Evolutionary conservation across 139 green algal species (phyloP).

Genomic region (Picochlorum sp.): DNA sequence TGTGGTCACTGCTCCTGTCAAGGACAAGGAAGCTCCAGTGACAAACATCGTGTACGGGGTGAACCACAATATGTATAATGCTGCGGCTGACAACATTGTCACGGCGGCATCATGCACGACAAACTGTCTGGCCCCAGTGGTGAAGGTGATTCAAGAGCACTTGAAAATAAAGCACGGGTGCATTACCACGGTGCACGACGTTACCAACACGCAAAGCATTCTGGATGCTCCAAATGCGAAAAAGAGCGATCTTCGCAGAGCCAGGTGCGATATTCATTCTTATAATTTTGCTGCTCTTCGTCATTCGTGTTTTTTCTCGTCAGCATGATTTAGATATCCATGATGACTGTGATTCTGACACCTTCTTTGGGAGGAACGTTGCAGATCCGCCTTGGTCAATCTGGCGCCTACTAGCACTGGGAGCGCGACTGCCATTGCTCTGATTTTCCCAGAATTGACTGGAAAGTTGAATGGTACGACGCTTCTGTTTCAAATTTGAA

Average conservation of each 20-base stretch:
- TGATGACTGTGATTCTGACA: too few relatives aligned
- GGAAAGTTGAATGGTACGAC: conserved; percentile 88
- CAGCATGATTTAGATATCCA: too few relatives aligned
- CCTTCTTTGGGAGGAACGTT: too few relatives aligned
- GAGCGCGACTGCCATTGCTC: conserved; percentile 69
- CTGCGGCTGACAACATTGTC: conserved; percentile 56
- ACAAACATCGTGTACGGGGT: conserved; percentile 73
- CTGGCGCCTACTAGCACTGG: conserved; percentile 76
- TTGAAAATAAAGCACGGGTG: conserved; percentile 68
- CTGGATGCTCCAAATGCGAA: conserved; percentile 77
- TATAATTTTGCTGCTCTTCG: too few relatives aligned
- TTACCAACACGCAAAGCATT: conserved; percentile 83
- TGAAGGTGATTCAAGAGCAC: conserved; percentile 70
- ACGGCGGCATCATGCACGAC: conserved; percentile 83
- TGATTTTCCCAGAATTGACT: conserved; percentile 85
- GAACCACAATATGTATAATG: conserved; percentile 66
- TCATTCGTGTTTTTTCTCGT: neutral
- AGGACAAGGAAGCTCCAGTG: conserved; percentile 51
- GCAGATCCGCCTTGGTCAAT: conserved; percentile 66
- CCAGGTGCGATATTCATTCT: too few relatives aligned
- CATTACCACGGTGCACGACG: conserved; percentile 85
- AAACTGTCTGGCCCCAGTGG: conserved; percentile 79
- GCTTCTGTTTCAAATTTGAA: too few relatives aligned
- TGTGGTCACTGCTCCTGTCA: conserved; percentile 70
- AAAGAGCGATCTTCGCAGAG: conserved; percentile 68